Base-by-base conservation (phyloP, 768 basidiomycete species). In the Tulasnella sp. region DNA sequence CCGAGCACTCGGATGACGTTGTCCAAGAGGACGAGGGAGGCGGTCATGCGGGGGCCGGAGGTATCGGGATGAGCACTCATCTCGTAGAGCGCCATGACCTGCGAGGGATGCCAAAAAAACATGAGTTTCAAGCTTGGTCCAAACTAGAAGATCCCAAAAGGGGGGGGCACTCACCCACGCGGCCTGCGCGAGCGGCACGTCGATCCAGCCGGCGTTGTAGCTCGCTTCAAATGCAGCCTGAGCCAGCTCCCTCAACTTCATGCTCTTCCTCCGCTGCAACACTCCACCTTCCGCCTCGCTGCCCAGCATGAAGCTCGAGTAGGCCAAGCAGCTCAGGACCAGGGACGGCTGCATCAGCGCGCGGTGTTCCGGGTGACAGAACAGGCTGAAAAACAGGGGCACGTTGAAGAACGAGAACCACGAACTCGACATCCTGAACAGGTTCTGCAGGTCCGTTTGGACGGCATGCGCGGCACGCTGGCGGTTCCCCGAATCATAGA, bases 371-470 rank as follows among this genome's bases (percentile, higher is more conserved):
- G 80, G 73, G 31, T 79, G 74, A 31, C 79, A 75, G 74, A 81
- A 79, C 44, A 46, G 31, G 39, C 38, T 62, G 74, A 79, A 76
- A 74, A 81, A 81, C 56, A 81, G 68, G 14, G 78, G 78, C 7
- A 81, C 78, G 40, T 81, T 76, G 56, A 81, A 38, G 80, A 79
- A 81, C 31, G 80, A 79, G 78, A 81, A 52, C 80, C 68, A 74
- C 42, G 77, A 76, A 16, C 68, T 74, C 16, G 71, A 48, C 40
- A 62, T 52, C 52, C 27, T 80, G 77, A 79, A 79, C 72, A 79
- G 34, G 44, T 24, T 38, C 9, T 72, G 71, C 12, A 79, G 62
- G 44, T 79, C 58, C 0, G 46, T 40, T 24, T 40, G 39, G 24
- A 72, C 58, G 52, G 38, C 38, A 21, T 16, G 39, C 1, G 72